phyloP scores from a whole-genome alignment of 2,329 filamentous ascomycete genomes.

The Botryotinia globosa region DNA sequence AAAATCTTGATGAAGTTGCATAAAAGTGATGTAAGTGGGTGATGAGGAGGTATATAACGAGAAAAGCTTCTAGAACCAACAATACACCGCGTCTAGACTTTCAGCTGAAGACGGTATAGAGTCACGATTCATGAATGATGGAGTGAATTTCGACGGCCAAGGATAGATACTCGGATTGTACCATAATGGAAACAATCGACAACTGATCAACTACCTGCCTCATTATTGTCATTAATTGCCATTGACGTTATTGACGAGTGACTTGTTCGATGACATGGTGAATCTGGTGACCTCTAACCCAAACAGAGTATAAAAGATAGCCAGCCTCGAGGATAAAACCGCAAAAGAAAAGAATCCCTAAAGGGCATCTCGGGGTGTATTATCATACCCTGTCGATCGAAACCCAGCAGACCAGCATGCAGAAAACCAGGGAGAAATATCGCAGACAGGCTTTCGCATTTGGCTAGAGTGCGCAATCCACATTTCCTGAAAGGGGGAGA shows the following conservation, averaged over 20 bases:
- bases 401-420: not conserved
- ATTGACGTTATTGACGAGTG: not conserved
- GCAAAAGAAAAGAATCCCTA: not conserved
- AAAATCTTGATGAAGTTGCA: not conserved
- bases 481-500: not conserved
- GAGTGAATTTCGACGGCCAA: not conserved
- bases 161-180: not conserved
- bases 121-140: not conserved
- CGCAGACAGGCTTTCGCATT: not conserved
- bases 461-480: not conserved
- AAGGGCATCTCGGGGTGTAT: not conserved
- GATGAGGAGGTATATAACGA: not conserved
- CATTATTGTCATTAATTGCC: not conserved
- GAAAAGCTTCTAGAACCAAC: not conserved
- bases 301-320: not conserved
- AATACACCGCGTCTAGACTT: not conserved
- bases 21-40: not conserved
- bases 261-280: not conserved
- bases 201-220: not conserved
- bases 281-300: not conserved
- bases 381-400: not conserved
- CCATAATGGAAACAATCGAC: constrained; percentile 2
- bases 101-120: not conserved
- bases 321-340: not conserved
- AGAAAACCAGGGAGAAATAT: not conserved